Base-by-base conservation (phyloP, 495 filamentous ascomycete species). In the Trichoderma virens region DNA sequence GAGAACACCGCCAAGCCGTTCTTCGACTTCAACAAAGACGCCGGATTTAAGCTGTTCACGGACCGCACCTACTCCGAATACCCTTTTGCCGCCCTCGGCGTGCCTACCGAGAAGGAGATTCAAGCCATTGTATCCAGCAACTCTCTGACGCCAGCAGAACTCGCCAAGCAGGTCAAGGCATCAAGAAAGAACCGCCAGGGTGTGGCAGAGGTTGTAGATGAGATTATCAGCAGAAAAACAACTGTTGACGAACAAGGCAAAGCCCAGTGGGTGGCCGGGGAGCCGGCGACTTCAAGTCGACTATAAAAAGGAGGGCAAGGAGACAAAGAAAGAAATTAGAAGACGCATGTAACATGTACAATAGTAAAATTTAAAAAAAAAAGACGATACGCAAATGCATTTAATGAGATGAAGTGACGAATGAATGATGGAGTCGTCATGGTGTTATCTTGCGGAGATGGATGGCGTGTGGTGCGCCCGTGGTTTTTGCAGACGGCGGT, bases 61-160 rank as follows among this genome's bases (percentile, higher is more conserved):
- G 64, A 69, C 31, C 69, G 61, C 5, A 76, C 86, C 67, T 96
- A 89, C 72, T 65, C 66, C n/a, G 66, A 78, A 25, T 95, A 96
- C 73, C 91, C 90, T 2, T 84, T 90, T 71, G 71, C 71, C 9
- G 76, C 75, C 35, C 76, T 78, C 39, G 86, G 86, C n/a, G 78
- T 98, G 30, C 93, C 93, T 47, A 80, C 74, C 25, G 93, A 98
- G 76, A 51, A 71, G 4, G 79, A 76, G 20, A 74, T 80, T 31
- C 59, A 70, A 61, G 72, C 20, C 7, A 20, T 60, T 6, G 51
- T 65, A 3, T 20, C 20, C 11, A 31, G 18, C 23, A 59, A 31
- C 32, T 41, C 27, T n/a, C 34, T 60, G 34, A 65, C 63, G 34
- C 63, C 63, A 6, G 54, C 27, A 4, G 51, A 65, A 54, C 23